These are phyloP conservation scores for Iberis pinnata DNA, from an alignment of 345 rosid genomes.

Conservation along the genomic window DNA sequence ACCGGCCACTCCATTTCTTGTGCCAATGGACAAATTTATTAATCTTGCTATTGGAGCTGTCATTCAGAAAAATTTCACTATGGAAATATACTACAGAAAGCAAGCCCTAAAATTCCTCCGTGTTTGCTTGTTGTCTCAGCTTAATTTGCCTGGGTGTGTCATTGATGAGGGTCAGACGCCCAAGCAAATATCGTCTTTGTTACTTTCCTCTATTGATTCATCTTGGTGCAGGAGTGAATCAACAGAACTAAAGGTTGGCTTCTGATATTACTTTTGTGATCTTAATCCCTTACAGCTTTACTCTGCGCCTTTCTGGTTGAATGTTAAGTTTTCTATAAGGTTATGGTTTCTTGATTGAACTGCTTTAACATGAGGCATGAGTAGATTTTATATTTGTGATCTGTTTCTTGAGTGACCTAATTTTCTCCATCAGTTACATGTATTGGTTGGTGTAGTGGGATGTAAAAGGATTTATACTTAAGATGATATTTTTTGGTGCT, in stretches of 20 bases:
- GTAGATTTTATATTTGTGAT: neutral
- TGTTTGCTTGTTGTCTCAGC: conserved; percentile 88
- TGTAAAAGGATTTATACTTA: conserved; percentile 4
- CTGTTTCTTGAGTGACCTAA: conserved; percentile 10
- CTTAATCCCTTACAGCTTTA: conserved; percentile 1
- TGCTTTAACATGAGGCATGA: neutral
- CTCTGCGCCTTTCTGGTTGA: neutral
- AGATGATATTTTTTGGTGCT: conserved; percentile 13
- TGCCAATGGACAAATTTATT: conserved; percentile 85
- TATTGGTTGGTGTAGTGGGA: neutral
- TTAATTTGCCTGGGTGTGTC: conserved; percentile 79
- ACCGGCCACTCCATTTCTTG: conserved; percentile 94
- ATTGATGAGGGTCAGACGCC: conserved; percentile 57
- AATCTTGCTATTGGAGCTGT: conserved; percentile 91
- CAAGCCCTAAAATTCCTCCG: conserved; percentile 82
- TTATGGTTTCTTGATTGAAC: neutral
- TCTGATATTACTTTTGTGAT: conserved; percentile 3
- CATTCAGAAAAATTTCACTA: conserved; percentile 46
- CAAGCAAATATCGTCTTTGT: conserved; percentile 50
- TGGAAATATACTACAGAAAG: conserved; percentile 67
- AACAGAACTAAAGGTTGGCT: conserved; percentile 69
- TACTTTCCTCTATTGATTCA: conserved; percentile 60
- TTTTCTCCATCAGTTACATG: neutral
- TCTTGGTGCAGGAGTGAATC: conserved; percentile 71
- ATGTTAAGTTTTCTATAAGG: conserved; percentile 7